Evolutionary conservation across 768 basidiomycete species (phyloP), one percentile per base, ranked within the genome.

Genomic region (Cyclocybe cylindracea): DNA sequence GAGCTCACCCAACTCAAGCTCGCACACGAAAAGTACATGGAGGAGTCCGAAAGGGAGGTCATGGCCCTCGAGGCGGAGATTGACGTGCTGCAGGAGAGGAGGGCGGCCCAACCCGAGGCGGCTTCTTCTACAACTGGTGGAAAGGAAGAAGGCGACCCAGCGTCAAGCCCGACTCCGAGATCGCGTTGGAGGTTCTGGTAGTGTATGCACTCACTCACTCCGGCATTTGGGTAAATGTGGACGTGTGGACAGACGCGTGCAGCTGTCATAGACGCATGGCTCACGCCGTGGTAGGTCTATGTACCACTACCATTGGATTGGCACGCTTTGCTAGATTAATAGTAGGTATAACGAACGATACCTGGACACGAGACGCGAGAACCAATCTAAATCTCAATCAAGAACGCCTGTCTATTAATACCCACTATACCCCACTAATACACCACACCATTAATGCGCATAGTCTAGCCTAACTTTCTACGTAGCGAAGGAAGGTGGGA

Each of bases 11-110:
- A 85, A 59, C 71, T 76, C 50, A 74, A 75, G 36, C 71, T 92
- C 4, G 79, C 85, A 1, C 86, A 89, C 61, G 87, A 92, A 71
- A 85, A 84, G 61, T 82, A 80, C 63, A 76, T 89, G 59, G 77
- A 81, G 34, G 80, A 89, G 60, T 83, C 86, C n/a, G 63, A 64
- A 18, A 70, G 66, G 4, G 80, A 71, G 41, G 77, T 90, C 24
- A 65, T 65, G 36, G 61, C 66, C 18, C 76, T 92, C 46, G 87
- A 92, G 71, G 70, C 70, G 24, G 79, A 90, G 63, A 76, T 91
- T 46, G 68, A 76, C 35, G 60, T 63, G 44, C 65, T 80, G 11
- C 74, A 74, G 48, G 59, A 65, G 48, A 65, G 67, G 48, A 61
- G 65, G 45, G 49, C 57, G 10, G 39, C 38, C 33, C 45, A 58